Base-by-base conservation (phyloP, 2,329 filamentous ascomycete genomes). In the Aureobasidium subglaciale region DNA sequence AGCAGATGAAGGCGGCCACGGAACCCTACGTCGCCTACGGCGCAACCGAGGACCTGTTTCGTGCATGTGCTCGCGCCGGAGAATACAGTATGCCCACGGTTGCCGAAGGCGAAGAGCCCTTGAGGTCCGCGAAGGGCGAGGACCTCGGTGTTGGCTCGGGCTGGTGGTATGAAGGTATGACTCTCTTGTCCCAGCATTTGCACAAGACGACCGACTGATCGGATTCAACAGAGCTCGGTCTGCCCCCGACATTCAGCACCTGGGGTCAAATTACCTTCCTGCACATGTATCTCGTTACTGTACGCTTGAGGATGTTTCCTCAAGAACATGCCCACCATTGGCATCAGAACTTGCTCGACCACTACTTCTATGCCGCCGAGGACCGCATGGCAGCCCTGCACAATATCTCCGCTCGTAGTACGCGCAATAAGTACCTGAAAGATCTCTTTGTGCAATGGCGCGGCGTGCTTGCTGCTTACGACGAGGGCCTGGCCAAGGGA, bases 181-280 rank as follows among this genome's bases (percentile, higher is more conserved):
- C 22, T 29, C 22, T 20, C 29, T 7, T 10, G n/a, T 9, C 16
- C 32, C 4, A 25, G 6, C 11, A 7, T 10, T 13, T 10, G 32
- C 20, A 7, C 6, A 11, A 15, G 4, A 27, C 24, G n/a, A 10
- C 22, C 20, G 32, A 38, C 52, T 55, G 32, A 57, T 37, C 18
- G n/a, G 11, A 32, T 24, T 8, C 11, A n/a, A 41, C 64, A 95
- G 89, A 85, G 50, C 82, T 96, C 60, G 82, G 82, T 24, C 82
- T 99, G 16, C 78, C 81, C 29, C 88, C 90, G 1, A 97, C 90
- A 0, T 99, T 99, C 72, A 91, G 86, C 68, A 92, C 88, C 56
- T 99, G 93, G 93, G 88, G 90, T 18, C 91, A 97, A 72, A 86
- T 97, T 41, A 93, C 91, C 32, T 95, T 96, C 79, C 80, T 99